Base-by-base conservation (phyloP, 345 rosid species). In the Gynandropsis gynandra region DNA sequence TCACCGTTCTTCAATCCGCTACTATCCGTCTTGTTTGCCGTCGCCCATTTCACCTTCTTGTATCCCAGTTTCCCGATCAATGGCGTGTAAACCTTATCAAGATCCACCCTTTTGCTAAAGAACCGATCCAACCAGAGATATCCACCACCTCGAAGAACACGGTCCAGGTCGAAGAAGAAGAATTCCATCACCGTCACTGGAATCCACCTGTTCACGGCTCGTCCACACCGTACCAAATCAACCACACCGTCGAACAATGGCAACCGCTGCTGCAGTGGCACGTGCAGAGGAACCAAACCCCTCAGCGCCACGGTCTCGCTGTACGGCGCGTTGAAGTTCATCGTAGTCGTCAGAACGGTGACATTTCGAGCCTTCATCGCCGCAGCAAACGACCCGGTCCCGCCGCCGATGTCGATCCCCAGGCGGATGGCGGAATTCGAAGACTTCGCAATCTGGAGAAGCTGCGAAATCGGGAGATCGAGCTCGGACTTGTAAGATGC, bases 21-120 rank as follows among this genome's bases (percentile, higher is more conserved):
- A 1, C 96, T 61, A 70, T 87, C 92, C 0, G 77, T 69, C 75
- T 87, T 92, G 17, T 75, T 71, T 0, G 74, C 85, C 14, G 67
- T 75, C 5, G 90, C 98, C 98, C 98, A 92, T 59, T 92, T 92
- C 76, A 92, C 89, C 73, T 85, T 87, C 88, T 82, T 92, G 53
- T 92, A 92, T 11, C 95, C 90, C 68, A 92, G 66, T 47, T 79
- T 85, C 32, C 78, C 79, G 14, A 87, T 87, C 90, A 92, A 67
- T 0, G 98, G 96, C 32, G 69, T 72, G 66, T 76, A 92, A 20
- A 82, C 74, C 47, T 71, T 78, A 3, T 81, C 93, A 49, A 92
- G 82, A 68, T 87, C 96, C 35, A 59, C 52, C 4, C 64, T 62
- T 63, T 74, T 92, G 39, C 98, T 68, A 13, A 85, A 87, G 63